Percentiles rank a stretch among this genome's conserved stretches.
phyloP scores from a whole-genome alignment of 805 yeast genomes.

The Candida sithepensis region DNA sequence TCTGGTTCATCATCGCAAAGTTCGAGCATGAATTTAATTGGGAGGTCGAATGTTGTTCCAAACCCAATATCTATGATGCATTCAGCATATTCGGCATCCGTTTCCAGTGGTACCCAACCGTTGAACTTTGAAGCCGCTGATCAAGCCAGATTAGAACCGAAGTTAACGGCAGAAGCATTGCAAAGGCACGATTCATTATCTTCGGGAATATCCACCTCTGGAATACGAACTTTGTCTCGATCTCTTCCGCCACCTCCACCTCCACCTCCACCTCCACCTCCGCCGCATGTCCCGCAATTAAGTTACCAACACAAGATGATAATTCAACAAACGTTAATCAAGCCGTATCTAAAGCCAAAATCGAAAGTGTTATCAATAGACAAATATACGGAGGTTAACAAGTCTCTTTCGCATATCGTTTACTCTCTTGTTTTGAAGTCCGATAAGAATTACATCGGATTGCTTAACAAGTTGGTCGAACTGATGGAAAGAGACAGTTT shows the following conservation, averaged over 20 bases:
- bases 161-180: not conserved
- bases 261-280: not conserved
- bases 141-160: not conserved
- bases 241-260: not conserved
- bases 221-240: not conserved
- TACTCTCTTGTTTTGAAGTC: conserved; percentile 34
- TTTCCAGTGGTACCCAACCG: not conserved
- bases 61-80: too few species aligned
- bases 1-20: not conserved
- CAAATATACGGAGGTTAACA: conserved; percentile 57
- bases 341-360: conserved; percentile 46
- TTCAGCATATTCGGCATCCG: too few species aligned
- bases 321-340: conserved; percentile 54
- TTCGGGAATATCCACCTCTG: not conserved
- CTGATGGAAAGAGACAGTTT: not conserved
- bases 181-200: not conserved
- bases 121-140: not conserved
- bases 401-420: conserved; percentile 54
- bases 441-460: not conserved
- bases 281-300: conserved; percentile 1
- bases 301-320: conserved; percentile 44
- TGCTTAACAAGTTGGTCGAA: not conserved
- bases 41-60: too few species aligned
- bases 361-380: conserved; percentile 17
- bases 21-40: not conserved